Evolutionary conservation across 768 basidiomycete species (phyloP), one percentile per base, ranked within the genome.

Genomic region (Lentinula boryana): DNA sequence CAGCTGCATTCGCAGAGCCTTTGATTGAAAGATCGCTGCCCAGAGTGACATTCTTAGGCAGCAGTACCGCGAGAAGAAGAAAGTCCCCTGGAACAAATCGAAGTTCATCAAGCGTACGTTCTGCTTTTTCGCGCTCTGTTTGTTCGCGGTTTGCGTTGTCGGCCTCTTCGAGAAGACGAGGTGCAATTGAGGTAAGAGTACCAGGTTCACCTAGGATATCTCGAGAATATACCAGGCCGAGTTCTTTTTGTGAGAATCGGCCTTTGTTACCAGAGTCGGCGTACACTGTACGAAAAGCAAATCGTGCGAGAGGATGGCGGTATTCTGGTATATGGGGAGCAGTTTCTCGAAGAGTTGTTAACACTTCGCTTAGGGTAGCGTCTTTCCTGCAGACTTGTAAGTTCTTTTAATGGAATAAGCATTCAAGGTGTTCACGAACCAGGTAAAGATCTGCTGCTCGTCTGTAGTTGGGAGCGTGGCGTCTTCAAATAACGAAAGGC

Each of bases 171-270:
- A 85, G 72, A 2, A 91, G 77, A 2, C 87, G 80, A 0, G 86
- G 79, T 0, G 88, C 88, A 5, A 83, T 75, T 13, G 70, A 70
- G 43, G 79, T 76, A 21, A 88, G 70, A 1, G 85, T 72, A 36
- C 89, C 89, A 3, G 88, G 87, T 70, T 91, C 91, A 52, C 90
- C 90, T 2, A 91, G 82, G 64, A 93, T 88, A 72, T 93, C 92
- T 63, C 91, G 86, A 48, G 90, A 89, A 71, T 90, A 89, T 41
- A 93, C 87, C 67, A 82, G 81, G 31, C 91, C 91, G 46, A 93
- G 82, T 46, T 93, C 91, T 74, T 92, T 92, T 69, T 84, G 82
- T 0, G 85, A 76, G 64, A 86, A 89, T 15, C 84, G 81, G 5
- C 90, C 91, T 64, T 87, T 85, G 70, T 83, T 84, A 5, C 82